Percentiles rank a stretch among this genome's conserved stretches.
These are phyloP conservation scores for Parietaria judaica DNA, from an alignment of 306 rosid species.

Conservation along the genomic window DNA sequence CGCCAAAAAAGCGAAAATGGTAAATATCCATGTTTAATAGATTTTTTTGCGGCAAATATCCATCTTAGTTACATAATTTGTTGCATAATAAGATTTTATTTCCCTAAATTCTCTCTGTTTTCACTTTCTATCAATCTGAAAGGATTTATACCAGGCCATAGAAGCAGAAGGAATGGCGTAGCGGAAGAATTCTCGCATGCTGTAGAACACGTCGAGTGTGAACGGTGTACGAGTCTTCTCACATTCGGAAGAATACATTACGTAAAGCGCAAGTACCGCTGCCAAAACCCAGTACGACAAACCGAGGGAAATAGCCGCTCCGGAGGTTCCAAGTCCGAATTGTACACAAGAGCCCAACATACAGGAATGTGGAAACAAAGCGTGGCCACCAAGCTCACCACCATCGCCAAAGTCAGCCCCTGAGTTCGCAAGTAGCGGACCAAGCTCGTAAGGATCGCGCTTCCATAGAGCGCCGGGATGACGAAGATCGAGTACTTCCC, in stretches of 20 bases:
- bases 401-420: conserved; percentile 15
- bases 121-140: too few species aligned
- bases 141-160: conserved; percentile 48
- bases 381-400: neutral
- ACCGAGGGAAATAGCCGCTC: conserved; percentile 48
- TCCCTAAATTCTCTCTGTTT: too few species aligned
- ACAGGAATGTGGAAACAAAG: conserved; percentile 30
- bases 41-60: too few species aligned
- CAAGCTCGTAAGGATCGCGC: too few species aligned
- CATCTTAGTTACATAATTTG: too few species aligned
- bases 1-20: neutral
- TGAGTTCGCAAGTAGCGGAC: conserved; percentile 20
- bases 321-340: conserved; percentile 29
- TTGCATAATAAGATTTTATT: too few species aligned
- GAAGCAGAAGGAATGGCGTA: conserved; percentile 57
- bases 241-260: conserved; percentile 37
- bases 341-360: conserved; percentile 46
- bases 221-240: conserved; percentile 29
- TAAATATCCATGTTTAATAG: neutral
- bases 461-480: too few species aligned
- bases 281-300: conserved; percentile 47
- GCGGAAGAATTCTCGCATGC: conserved; percentile 28
- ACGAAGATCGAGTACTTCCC: too few species aligned
- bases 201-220: conserved; percentile 24
- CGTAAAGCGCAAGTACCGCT: conserved; percentile 22